Evolutionary conservation across 192 early-diverging fungal genomes (phyloP).

Genomic region (Chytriomyces confervae): DNA sequence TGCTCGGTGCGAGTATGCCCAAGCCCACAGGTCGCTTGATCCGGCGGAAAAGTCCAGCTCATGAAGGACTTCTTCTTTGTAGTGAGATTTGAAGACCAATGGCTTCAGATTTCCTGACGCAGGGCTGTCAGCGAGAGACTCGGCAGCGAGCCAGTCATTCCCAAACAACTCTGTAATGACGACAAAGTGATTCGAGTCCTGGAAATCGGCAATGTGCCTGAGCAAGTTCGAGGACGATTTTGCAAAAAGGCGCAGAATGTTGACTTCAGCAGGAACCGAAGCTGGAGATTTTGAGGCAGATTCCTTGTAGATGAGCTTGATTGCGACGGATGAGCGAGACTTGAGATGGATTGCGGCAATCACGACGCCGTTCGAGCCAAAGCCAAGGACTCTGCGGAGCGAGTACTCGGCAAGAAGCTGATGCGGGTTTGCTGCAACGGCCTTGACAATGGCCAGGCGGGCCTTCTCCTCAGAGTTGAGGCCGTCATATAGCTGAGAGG

Average conservation of each 20-base stretch:
- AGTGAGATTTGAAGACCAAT: background rate
- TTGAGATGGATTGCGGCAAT: constrained; percentile 14
- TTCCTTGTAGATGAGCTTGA: constrained; percentile 36
- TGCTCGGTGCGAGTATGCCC: constrained; percentile 1
- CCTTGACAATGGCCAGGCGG: constrained; percentile 17
- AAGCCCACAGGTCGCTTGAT: constrained; percentile 36
- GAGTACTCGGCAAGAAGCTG: constrained; percentile 16
- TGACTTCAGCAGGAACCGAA: background rate
- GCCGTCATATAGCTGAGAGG: background rate
- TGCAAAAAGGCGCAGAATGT: background rate
- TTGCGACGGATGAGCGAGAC: constrained; percentile 1
- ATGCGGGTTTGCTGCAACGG: background rate
- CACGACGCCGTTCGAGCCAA: constrained; percentile 35
- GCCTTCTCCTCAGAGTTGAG: constrained; percentile 14
- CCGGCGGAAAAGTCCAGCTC: constrained; percentile 10
- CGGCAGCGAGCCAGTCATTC: constrained; percentile 16
- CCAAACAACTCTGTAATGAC: constrained; percentile 32
- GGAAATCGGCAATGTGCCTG: background rate
- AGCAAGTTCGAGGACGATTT: background rate
- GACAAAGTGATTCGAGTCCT: constrained; percentile 21
- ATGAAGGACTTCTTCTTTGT: background rate
- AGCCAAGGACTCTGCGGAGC: constrained; percentile 24
- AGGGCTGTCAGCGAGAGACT: background rate
- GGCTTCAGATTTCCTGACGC: background rate
- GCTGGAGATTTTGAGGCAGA: constrained; percentile 14